These are phyloP conservation scores for Gynandropsis gynandra DNA, from an alignment of 345 rosid species.

Conservation along the genomic window DNA sequence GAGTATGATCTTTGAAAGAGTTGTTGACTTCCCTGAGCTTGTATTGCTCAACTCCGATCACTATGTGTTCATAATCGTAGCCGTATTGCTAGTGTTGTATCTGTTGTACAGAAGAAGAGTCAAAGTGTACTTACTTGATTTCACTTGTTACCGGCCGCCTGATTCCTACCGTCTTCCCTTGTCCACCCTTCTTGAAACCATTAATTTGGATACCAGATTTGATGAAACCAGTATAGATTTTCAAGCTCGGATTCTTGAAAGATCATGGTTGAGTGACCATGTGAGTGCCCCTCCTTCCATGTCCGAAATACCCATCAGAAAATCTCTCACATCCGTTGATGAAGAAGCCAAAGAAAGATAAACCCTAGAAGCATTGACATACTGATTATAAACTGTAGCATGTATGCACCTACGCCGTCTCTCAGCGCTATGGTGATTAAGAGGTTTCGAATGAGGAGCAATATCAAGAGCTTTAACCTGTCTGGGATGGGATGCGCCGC, in stretches of 20 bases:
- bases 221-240: constrained; percentile 44
- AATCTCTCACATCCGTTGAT: constrained; percentile 27
- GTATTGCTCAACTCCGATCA: constrained; percentile 13
- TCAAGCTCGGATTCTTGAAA: constrained; percentile 39
- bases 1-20: constrained; percentile 18
- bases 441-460: constrained; percentile 49
- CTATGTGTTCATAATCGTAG: constrained; percentile 10
- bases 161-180: constrained; percentile 40
- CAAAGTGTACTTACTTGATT: constrained; percentile 43
- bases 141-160: constrained; percentile 48
- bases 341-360: constrained; percentile 37
- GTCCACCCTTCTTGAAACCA: constrained; percentile 40
- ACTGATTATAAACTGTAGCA: constrained; percentile 44
- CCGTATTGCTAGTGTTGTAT: constrained; percentile 14
- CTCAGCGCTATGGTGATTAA: constrained; percentile 49
- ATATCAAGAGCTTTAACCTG: constrained; percentile 52
- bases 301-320: constrained; percentile 38
- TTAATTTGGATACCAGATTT: constrained; percentile 33
- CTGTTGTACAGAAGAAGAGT: constrained; percentile 24
- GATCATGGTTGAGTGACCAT: constrained; percentile 54
- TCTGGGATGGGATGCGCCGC: constrained; percentile 72
- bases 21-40: constrained; percentile 10
- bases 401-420: constrained; percentile 54
- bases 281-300: constrained; percentile 43
- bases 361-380: constrained; percentile 45